Evolutionary conservation across 371 early-diverging fungal genomes (phyloP).

Genomic region (Mortierella sp.): DNA sequence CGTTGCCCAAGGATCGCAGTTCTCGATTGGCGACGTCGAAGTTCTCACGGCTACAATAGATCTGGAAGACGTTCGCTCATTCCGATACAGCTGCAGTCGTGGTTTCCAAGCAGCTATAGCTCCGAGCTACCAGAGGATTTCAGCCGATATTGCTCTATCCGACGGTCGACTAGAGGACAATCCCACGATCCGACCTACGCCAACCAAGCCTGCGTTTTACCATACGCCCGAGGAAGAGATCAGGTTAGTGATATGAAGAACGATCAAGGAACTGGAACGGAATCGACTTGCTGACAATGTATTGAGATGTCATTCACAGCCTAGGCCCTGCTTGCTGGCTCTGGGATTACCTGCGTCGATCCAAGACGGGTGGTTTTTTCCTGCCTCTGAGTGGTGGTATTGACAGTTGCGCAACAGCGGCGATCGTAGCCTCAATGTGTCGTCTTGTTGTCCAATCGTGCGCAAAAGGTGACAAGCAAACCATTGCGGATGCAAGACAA

Average conservation of each 20-base stretch:
- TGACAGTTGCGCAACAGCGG: conserved; percentile 95
- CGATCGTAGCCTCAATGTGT: conserved; percentile 96
- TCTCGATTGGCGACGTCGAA: conserved; percentile 94
- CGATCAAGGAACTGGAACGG: not conserved
- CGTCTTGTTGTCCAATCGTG: conserved; percentile 77
- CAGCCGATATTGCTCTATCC: conserved; percentile 66
- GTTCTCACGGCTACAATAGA: conserved; percentile 93
- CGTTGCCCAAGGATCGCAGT: conserved; percentile 93
- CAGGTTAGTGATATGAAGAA: conserved; percentile 51
- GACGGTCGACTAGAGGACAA: conserved; percentile 57
- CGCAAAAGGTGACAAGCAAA: conserved; percentile 62
- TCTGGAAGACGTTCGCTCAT: conserved; percentile 88
- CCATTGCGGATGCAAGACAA: conserved; percentile 79
- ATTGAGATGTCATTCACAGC: conserved; percentile 33
- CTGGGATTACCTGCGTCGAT: conserved; percentile 97
- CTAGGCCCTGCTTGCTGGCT: conserved; percentile 98
- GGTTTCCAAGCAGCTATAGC: conserved; percentile 81
- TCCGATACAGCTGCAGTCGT: conserved; percentile 79
- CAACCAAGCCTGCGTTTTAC: conserved; percentile 56
- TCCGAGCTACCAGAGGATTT: conserved; percentile 70
- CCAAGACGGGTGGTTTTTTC: conserved; percentile 91
- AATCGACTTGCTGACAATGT: not conserved
- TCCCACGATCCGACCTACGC: conserved; percentile 27
- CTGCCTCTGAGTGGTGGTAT: conserved; percentile 97
- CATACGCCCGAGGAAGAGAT: conserved; percentile 86